phyloP scores from a whole-genome alignment of 2,329 filamentous ascomycete genomes.

The Xylariomycetidae sp. region DNA sequence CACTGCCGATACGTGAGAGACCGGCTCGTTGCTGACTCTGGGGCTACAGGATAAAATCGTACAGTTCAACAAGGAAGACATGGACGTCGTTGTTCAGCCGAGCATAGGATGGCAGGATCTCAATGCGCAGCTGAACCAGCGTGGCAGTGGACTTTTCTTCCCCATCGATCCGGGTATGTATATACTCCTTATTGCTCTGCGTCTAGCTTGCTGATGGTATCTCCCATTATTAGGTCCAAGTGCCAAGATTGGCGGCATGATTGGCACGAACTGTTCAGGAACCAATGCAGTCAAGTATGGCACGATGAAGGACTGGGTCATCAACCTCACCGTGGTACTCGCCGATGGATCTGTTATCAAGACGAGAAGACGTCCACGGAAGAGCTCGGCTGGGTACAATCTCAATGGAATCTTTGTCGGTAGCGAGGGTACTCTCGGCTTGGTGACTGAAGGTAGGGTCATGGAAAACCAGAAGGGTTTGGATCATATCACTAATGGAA shows the following conservation, averaged over 20 bases:
- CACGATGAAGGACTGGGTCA: constrained; percentile 84
- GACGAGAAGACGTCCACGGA: constrained; percentile 69
- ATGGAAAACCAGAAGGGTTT: background rate
- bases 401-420: constrained; percentile 75
- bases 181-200: too few species aligned
- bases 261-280: constrained; percentile 71
- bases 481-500: constrained; percentile 1
- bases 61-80: constrained; percentile 74
- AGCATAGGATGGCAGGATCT: constrained; percentile 88
- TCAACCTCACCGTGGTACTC: constrained; percentile 75
- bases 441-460: constrained; percentile 63
- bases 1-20: too few species aligned
- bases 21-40: constrained; percentile 2
- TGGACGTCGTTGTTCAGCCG: constrained; percentile 90
- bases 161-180: constrained; percentile 71
- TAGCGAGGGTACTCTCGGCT: constrained; percentile 72
- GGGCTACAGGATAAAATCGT: constrained; percentile 58
- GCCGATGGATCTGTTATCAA: constrained; percentile 76
- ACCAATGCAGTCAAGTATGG: constrained; percentile 78
- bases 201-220: constrained; percentile 19
- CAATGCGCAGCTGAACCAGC: constrained; percentile 64
- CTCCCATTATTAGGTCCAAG: constrained; percentile 38
- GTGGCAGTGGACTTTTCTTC: constrained; percentile 76
- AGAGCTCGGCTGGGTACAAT: constrained; percentile 79
- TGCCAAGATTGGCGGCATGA: constrained; percentile 77